Base-by-base conservation (phyloP, 2,329 filamentous ascomycete genomes). In the Trichoderma sp. region DNA sequence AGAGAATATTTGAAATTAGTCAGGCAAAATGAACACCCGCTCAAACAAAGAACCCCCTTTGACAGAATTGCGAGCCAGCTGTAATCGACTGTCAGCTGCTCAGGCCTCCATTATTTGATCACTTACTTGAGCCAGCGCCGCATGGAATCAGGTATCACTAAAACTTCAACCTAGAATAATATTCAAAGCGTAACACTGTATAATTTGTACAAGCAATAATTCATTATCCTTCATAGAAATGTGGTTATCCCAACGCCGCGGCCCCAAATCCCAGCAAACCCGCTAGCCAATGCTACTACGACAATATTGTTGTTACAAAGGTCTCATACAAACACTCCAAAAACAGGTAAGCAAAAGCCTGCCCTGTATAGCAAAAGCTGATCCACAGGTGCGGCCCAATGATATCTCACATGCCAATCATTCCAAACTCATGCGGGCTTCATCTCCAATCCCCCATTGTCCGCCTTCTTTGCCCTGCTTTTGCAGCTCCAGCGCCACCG, bases 401-500 rank as follows among this genome's bases (percentile, higher is more conserved):
- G 27, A 7, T 18, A 35, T 38, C 5, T 41, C 27, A n/a, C 24
- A 21, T 12, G n/a, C 53, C 27, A n/a, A 45, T 80, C 82, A 96
- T 83, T 96, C 94, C 78, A 97, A 85, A 38, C 91, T 93, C 93
- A 97, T 97, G 80, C 93, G 89, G 29, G 93, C 91, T 81, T 97
- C 95, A 82, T 98, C 95, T 1, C 94, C 93, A 67, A 97, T 89
- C 0, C 94, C 94, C 92, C 95, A 95, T 80, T 91, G 89, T 3
- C 84, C 89, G 78, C 86, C 91, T 78, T 89, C 91, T 80, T 85
- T 86, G 78, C 87, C 84, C 77, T 88, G 81, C 78, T 87, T 86
- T 83, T 91, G 86, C 80, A 90, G 84, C 82, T 89, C 85, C 65
- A 90, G 81, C 74, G 89, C 87, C 5, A 89, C 81, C 73, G 86